A percentile compares a stretch with the other conserved stretches of the same genome.
phyloP scores from a whole-genome alignment of 257 asterid species.

The Solanum acaule region DNA sequence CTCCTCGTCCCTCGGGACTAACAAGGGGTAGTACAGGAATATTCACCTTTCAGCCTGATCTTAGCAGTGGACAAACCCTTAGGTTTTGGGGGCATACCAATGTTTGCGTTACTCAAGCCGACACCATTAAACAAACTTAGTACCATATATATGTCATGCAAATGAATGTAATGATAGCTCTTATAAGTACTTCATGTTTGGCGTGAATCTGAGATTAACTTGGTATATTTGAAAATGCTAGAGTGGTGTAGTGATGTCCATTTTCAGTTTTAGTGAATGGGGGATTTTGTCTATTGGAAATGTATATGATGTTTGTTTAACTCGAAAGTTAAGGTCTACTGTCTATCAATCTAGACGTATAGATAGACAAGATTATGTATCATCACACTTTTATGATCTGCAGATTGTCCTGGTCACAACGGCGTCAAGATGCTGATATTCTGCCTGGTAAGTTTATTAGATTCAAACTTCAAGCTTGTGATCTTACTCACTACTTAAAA shows the following conservation, averaged over 20 bases:
- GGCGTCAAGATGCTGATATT: slow-evolving; percentile 43
- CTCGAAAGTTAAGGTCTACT: neutral
- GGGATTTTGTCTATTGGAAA: neutral
- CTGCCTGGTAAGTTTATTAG: slow-evolving; percentile 42
- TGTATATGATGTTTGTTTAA: neutral
- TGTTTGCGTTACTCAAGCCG: too few species aligned
- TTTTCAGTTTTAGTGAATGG: neutral
- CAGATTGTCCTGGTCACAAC: slow-evolving; percentile 79
- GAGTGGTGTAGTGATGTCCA: neutral
- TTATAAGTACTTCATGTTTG: neutral
- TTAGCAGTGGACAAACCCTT: too few species aligned
- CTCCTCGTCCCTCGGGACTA: too few species aligned
- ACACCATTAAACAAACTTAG: neutral
- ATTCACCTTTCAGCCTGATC: too few species aligned
- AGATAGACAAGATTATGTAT: neutral
- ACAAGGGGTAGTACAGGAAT: too few species aligned
- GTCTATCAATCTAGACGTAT: neutral
- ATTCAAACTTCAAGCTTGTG: neutral
- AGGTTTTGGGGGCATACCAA: too few species aligned
- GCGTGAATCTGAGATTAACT: neutral
- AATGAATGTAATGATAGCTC: neutral
- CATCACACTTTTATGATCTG: neutral
- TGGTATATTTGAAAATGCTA: neutral
- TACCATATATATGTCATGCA: neutral
- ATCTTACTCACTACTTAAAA: neutral